A percentile compares a stretch with the other conserved stretches of the same genome.
Conservation (phyloP, 2,329 filamentous ascomycete species). For the Bretziella fagacearum region DNA sequence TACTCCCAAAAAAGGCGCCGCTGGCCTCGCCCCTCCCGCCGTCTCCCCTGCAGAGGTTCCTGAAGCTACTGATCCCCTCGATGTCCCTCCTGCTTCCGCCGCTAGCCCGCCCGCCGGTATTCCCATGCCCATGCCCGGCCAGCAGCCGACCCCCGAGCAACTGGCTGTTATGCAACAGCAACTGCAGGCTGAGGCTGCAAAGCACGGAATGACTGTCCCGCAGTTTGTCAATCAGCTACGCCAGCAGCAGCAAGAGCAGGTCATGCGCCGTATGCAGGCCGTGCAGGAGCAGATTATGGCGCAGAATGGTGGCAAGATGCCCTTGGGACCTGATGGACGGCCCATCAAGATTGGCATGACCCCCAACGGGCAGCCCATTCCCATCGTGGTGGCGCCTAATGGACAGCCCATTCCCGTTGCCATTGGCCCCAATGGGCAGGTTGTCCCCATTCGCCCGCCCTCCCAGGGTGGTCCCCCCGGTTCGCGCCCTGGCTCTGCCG, state of each 20-base stretch:
- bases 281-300: conserved; percentile 12
- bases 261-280: conserved; percentile 22
- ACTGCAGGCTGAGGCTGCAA: conserved; percentile 65
- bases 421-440: conserved; percentile 13
- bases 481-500: background rate
- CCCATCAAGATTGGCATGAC: conserved; percentile 11
- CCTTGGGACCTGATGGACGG: conserved; percentile 4
- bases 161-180: conserved; percentile 70
- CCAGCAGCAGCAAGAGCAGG: conserved; percentile 36
- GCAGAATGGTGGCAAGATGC: conserved; percentile 1
- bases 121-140: background rate
- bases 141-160: conserved; percentile 58
- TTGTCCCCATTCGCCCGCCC: conserved; percentile 8
- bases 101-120: background rate
- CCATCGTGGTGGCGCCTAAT: conserved; percentile 9
- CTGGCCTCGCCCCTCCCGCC: background rate
- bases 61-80: background rate
- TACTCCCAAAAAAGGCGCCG: background rate
- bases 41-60: background rate
- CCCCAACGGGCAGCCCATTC: conserved; percentile 9
- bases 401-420: conserved; percentile 13
- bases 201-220: conserved; percentile 67
- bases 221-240: conserved; percentile 62
- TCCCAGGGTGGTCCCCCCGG: background rate
- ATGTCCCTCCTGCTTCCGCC: background rate